These are phyloP conservation scores for Apiotrichum veenhuisii DNA, from an alignment of 1,284 basidiomycete species.

Conservation along the genomic window DNA sequence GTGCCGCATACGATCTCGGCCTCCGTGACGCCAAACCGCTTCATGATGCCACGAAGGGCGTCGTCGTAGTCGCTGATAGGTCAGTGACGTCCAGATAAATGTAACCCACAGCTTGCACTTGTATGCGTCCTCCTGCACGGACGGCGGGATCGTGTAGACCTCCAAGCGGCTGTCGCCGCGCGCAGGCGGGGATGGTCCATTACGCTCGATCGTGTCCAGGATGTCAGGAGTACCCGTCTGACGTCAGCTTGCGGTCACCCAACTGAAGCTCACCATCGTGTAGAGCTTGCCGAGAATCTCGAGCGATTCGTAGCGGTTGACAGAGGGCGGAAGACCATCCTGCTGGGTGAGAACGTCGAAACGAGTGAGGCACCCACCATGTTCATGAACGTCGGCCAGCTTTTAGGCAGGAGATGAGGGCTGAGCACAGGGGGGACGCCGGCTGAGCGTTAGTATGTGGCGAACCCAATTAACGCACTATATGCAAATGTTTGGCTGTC, in stretches of 20 bases:
- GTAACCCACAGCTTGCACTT: constrained; percentile 18
- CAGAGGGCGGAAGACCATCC: constrained; percentile 1
- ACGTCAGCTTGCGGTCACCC: too few relatives aligned
- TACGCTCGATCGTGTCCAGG: neutral
- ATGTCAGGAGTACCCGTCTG: neutral
- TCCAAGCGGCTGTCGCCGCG: constrained; percentile 15
- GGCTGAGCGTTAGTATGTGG: neutral
- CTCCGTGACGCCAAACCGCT: constrained; percentile 25
- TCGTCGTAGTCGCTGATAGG: constrained; percentile 7
- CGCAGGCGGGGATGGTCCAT: neutral
- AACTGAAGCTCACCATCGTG: constrained; percentile 13
- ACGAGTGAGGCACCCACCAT: constrained; percentile 6
- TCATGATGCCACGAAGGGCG: constrained; percentile 14
- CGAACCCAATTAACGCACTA: constrained; percentile 5
- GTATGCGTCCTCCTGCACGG: constrained; percentile 21
- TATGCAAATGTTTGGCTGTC: constrained; percentile 26
- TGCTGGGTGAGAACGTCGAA: neutral
- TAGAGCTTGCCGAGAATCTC: constrained; percentile 26
- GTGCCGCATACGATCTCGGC: constrained; percentile 25
- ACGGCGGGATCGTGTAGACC: constrained; percentile 14
- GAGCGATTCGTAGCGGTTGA: constrained; percentile 12
- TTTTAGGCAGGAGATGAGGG: constrained; percentile 10
- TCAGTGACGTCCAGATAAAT: neutral
- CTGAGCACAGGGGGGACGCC: constrained; percentile 2
- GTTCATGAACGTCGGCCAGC: constrained; percentile 32